Evolutionary conservation across 2,329 filamentous ascomycete species (phyloP).

Genomic region (Periconia digitata): DNA sequence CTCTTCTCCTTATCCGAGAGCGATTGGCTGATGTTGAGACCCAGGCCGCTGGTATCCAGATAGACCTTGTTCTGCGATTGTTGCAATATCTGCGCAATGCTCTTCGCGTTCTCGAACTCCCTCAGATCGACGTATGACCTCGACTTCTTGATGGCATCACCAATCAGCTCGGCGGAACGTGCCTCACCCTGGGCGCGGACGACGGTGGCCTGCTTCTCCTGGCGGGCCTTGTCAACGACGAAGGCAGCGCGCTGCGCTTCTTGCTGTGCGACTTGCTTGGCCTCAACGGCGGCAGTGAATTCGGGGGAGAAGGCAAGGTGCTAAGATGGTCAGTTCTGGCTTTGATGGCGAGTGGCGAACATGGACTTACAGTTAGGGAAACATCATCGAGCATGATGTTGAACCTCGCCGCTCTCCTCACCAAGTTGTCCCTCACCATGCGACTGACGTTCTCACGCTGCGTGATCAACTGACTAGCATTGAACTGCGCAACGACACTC

Average conservation of each 20-base stretch:
- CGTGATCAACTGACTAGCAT: conserved; percentile 96
- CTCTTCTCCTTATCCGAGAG: conserved; percentile 43
- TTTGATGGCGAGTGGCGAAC: background rate
- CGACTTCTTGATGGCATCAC: conserved; percentile 99
- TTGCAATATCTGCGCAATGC: conserved; percentile 85
- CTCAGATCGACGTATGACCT: conserved; percentile 94
- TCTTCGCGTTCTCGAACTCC: conserved; percentile 94
- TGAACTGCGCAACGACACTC: conserved; percentile 97
- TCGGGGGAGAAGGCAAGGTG: conserved; percentile 70
- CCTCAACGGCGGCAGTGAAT: conserved; percentile 69
- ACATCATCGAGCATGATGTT: conserved; percentile 98
- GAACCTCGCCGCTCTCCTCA: conserved; percentile 87
- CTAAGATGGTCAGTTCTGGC: conserved; percentile 41
- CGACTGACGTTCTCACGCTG: conserved; percentile 95
- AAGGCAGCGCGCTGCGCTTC: conserved; percentile 97
- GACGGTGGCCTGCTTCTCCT: conserved; percentile 99
- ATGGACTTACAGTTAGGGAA: conserved; percentile 77
- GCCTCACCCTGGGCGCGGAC: conserved; percentile 99
- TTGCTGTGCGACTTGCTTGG: conserved; percentile 75
- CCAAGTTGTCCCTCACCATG: conserved; percentile 89
- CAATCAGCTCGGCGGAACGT: conserved; percentile 94
- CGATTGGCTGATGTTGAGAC: conserved; percentile 73
- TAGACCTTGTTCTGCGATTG: conserved; percentile 93
- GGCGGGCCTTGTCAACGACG: conserved; percentile 96
- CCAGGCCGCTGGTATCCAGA: conserved; percentile 86